Evolutionary conservation across 768 basidiomycete species (phyloP), one percentile per base, ranked within the genome.

Genomic region (Lentinula detonsa): DNA sequence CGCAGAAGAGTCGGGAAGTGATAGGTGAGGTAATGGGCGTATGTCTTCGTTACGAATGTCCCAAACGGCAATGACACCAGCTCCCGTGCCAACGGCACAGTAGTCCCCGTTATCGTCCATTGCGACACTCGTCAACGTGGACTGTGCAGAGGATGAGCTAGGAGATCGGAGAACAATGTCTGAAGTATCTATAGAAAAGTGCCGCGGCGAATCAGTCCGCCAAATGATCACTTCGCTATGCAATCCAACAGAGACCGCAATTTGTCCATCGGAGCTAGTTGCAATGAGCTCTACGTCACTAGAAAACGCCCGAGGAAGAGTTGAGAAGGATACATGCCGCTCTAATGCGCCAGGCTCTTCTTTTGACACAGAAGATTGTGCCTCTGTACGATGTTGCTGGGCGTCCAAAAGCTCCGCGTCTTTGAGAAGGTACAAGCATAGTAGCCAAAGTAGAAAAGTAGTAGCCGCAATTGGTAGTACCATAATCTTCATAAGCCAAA

Each of bases 371-470:
- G 71, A 65, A 7, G 71, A 65, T 62, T 80, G 79, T 0, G 76
- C 68, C 39, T 83, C 84, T 1, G 76, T 75, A 35, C 84, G 80
- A 68, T 88, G 81, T 43, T 88, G 80, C 67, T 95, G 93, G 2
- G 91, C 90, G 67, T 95, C 95, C 39, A 97, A 80, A 0, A 95
- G 82, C 61, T 99, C 95, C 0, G 93, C 85, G 65, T 96, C 88
- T 75, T 95, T 96, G 63, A 98, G 76, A 2, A 99, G 79, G 69
- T 95, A 95, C 9, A 93, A 78, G 7, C 96, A 77, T 10, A 98
- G 73, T 7, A 82, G 79, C 70, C 90, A 98, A 9, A 98, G 78
- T 3, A 82, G 72, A 28, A 81, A 74, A 6, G 89, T 91, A 0
- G 95, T 96, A 5, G 79, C 78, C 7, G 85, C 82, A 69, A 97